Base-by-base conservation (phyloP, 1,284 basidiomycete genomes). In the Ceratobasidium sp. region DNA sequence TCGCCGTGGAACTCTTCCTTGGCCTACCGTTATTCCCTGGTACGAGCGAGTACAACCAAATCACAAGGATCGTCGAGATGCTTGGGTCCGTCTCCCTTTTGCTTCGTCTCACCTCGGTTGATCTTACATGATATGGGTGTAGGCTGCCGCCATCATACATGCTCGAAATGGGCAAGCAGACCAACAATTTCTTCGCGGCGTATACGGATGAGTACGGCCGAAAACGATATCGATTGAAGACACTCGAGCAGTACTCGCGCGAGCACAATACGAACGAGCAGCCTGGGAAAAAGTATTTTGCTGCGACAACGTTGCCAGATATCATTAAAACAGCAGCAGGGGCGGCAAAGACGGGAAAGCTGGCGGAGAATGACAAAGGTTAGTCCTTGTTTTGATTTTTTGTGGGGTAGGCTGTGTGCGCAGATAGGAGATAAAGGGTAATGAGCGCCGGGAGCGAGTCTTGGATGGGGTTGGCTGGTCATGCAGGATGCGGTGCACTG, bases 211-310 rank as follows among this genome's bases (percentile, higher is more conserved):
- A 90, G 32, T 94, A 92, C 82, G 92, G 89, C 38, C 90, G 96
- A 78, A 96, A 96, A 83, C 90, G 91, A 79, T 97, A 93, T 82
- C 88, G 91, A 67, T 83, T 99, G 78, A 99, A 99, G 84, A 88
- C 88, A 66, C 84, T 98, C 76, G 96, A 98, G 75, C 96, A 98
- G 81, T 99, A 98, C 80, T 94, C 94, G 7, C 88, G 91, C 58
- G 97, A 99, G 82, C 96, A 98, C 82, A 93, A 93, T 75, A 92
- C 93, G 9, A 92, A 96, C 77, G 97, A 99, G 81, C 96, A 98
- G 80, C 96, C 96, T 0, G 96, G 95, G 78, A 98, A 99, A 82
- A 96, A 98, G 82, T 99, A 99, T 82, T 99, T 99, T 86, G 95
- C 96, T 81, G 95, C 96, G 28, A 95, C 90, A 18, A 92, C 94